These are phyloP conservation scores for Epithemia pelagica DNA, from an alignment of 108 stramenopile genomes.

Conservation along the genomic window DNA sequence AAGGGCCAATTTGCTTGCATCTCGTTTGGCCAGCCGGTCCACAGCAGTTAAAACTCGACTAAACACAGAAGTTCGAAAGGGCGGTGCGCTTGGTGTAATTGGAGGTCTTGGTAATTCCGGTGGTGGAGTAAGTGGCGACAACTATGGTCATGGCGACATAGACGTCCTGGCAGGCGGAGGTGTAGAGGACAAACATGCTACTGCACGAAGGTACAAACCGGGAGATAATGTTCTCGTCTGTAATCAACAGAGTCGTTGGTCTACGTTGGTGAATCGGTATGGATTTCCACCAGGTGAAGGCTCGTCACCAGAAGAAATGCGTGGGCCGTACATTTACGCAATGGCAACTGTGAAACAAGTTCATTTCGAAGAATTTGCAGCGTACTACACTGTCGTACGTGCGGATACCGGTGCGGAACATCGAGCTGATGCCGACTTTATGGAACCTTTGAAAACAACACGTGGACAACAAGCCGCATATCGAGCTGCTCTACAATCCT, in stretches of 20 bases:
- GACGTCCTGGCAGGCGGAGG: not conserved
- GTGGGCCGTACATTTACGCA: conserved; percentile 49
- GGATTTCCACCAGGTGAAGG: conserved; percentile 56
- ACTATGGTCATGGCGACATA: not conserved
- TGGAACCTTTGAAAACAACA: conserved; percentile 34
- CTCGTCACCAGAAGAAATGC: conserved; percentile 35
- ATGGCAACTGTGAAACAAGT: conserved; percentile 46
- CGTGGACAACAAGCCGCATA: conserved; percentile 37
- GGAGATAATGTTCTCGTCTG: conserved; percentile 25
- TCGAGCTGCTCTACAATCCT: conserved; percentile 17
- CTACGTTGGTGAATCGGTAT: conserved; percentile 38
- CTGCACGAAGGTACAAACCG: conserved; percentile 14
- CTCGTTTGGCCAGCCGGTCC: not conserved
- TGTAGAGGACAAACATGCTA: not conserved
- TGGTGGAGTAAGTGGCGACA: not conserved
- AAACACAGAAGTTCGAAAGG: not conserved
- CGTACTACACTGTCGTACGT: conserved; percentile 51
- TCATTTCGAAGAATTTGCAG: conserved; percentile 53
- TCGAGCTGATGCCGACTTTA: conserved; percentile 50
- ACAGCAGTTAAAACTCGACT: not conserved
- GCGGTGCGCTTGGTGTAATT: not conserved
- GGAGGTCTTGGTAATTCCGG: not conserved
- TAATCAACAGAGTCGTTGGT: not conserved
- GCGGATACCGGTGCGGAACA: conserved; percentile 33
- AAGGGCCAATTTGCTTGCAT: not conserved